Conservation (phyloP, 1,284 basidiomycete genomes). For the Puccinia brachypodii region DNA sequence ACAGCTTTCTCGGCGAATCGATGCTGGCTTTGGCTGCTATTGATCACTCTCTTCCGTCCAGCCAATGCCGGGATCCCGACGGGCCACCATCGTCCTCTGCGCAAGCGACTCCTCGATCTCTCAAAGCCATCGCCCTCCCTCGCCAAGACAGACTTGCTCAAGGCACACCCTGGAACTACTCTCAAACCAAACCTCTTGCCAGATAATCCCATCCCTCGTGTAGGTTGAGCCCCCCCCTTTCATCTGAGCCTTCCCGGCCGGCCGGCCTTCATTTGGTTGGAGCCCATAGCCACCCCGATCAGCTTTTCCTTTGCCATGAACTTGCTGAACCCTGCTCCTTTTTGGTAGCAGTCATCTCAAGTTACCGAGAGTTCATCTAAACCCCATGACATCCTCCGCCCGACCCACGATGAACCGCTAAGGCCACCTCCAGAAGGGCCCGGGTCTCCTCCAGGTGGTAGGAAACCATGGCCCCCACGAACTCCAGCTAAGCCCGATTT, state of each 20-base stretch:
- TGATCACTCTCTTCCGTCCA: background rate
- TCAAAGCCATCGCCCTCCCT: background rate
- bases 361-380: background rate
- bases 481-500: background rate
- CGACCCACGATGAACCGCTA: background rate
- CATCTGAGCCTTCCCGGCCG: no score
- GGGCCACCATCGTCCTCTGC: background rate
- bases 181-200: background rate
- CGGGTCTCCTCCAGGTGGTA: background rate
- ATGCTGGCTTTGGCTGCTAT: background rate
- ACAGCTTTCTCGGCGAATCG: background rate
- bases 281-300: no score
- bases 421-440: no score
- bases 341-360: no score
- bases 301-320: no score
- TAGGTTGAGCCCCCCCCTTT: no score
- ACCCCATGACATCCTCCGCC: background rate
- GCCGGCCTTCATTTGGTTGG: no score
- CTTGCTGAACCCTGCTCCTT: no score
- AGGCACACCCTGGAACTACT: background rate
- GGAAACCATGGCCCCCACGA: background rate
- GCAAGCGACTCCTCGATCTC: background rate
- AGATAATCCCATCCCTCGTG: no score
- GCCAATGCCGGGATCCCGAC: background rate
- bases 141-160: background rate